Evolutionary conservation across 2,329 filamentous ascomycete species (phyloP).

Genomic region (Sphaerostilbella broomeana): DNA sequence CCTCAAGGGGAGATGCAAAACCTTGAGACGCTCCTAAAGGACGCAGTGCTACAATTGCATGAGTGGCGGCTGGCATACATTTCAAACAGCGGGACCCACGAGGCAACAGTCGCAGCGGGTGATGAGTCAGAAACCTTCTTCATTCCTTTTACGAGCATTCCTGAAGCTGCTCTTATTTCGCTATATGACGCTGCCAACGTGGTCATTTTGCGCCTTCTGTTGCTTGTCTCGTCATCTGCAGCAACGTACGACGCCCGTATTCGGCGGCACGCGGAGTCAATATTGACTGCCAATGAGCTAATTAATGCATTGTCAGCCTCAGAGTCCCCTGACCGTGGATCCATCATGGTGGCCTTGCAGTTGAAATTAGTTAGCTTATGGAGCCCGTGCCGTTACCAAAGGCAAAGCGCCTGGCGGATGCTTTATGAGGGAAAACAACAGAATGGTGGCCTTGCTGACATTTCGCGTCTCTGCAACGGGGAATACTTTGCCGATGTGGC

Average conservation of each 20-base stretch:
- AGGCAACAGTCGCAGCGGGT: neutral
- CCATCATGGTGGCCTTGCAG: conserved; percentile 14
- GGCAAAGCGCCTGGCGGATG: conserved; percentile 6
- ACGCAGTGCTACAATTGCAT: neutral
- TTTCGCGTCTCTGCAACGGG: conserved; percentile 12
- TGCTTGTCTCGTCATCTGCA: conserved; percentile 2
- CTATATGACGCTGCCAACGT: conserved; percentile 12
- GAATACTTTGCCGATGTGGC: conserved; percentile 19
- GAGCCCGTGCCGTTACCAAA: conserved; percentile 15
- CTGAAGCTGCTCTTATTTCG: conserved; percentile 7
- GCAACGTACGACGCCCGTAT: neutral
- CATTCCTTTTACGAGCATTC: conserved; percentile 3
- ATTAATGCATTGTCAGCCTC: neutral
- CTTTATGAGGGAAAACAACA: conserved; percentile 12
- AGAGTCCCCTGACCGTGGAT: conserved; percentile 4
- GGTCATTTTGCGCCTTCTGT: conserved; percentile 3
- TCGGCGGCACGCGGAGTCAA: conserved; percentile 7
- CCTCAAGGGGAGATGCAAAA: neutral
- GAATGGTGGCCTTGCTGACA: conserved; percentile 15
- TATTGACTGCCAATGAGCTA: conserved; percentile 6
- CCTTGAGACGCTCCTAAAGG: neutral
- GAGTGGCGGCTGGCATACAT: conserved; percentile 1
- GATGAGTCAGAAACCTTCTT: neutral
- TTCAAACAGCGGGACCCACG: neutral
- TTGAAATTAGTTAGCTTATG: conserved; percentile 14